Evolutionary conservation across 495 filamentous ascomycete species (phyloP).

Genomic region (Cercophora samala): DNA sequence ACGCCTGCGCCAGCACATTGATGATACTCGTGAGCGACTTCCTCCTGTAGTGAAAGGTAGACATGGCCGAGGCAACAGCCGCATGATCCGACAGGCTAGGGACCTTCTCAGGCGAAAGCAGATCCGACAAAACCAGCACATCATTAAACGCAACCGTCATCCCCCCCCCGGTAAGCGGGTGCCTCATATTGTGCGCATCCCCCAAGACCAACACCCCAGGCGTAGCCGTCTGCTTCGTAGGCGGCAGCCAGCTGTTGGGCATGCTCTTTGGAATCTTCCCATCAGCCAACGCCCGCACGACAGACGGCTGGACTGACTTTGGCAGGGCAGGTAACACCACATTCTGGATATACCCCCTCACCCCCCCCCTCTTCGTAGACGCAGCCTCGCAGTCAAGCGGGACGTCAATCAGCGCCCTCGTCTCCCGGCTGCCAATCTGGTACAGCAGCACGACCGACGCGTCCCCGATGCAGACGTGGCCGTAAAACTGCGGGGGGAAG

Average conservation of each 20-base stretch:
- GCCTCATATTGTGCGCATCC: conserved; percentile 95
- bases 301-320: conserved; percentile 64
- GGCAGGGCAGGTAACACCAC: conserved; percentile 77
- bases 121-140: conserved; percentile 66
- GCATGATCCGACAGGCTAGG: conserved; percentile 65
- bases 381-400: conserved; percentile 75
- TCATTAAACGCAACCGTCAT: conserved; percentile 96
- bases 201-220: conserved; percentile 79
- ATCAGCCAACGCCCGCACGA: conserved; percentile 72
- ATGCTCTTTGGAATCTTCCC: conserved; percentile 68
- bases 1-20: conserved; percentile 91
- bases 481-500: conserved; percentile 68
- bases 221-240: conserved; percentile 61
- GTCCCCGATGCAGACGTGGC: conserved; percentile 83
- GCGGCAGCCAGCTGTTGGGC: conserved; percentile 90
- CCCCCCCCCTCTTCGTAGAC: conserved; percentile 65
- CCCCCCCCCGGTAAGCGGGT: conserved; percentile 88
- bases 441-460: conserved; percentile 84
- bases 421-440: conserved; percentile 95
- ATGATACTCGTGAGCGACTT: conserved; percentile 81
- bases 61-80: conserved; percentile 65
- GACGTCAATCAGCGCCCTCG: conserved; percentile 86
- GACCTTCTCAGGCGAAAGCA: conserved; percentile 64
- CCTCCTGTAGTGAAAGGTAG: conserved; percentile 78
- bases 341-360: conserved; percentile 75